phyloP scores from a whole-genome alignment of 2,329 filamentous ascomycete species.

The Rhinocladiella similis region DNA sequence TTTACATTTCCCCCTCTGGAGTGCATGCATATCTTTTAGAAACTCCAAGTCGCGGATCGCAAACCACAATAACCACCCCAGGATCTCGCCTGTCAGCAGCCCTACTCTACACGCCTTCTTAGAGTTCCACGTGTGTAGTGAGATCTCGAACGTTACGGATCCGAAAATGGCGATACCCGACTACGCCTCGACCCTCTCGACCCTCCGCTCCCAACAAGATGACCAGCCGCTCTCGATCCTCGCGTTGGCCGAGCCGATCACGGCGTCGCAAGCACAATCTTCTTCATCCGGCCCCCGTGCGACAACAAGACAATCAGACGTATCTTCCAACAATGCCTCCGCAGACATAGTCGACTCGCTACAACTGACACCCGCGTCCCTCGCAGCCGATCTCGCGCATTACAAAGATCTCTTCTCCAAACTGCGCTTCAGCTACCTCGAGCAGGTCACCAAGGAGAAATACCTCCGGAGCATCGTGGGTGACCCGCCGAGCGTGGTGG shows the following conservation, averaged over 20 bases:
- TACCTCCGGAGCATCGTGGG: conserved; percentile 91
- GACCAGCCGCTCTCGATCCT: conserved; percentile 40
- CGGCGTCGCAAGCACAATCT: conserved; percentile 10
- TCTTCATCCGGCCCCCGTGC: background rate
- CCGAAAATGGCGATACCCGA: conserved; percentile 42
- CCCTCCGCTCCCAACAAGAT: conserved; percentile 24
- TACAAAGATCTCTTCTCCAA: conserved; percentile 94
- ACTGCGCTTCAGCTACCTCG: conserved; percentile 93
- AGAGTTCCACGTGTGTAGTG: background rate
- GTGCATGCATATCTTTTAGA: too few relatives aligned
- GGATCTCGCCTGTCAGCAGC: background rate
- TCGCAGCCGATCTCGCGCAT: conserved; percentile 81
- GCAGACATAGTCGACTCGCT: conserved; percentile 16
- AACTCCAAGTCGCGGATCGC: too few relatives aligned
- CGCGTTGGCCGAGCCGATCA: conserved; percentile 28
- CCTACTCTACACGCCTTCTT: background rate
- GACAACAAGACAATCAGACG: conserved; percentile 38
- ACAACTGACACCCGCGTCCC: conserved; percentile 66
- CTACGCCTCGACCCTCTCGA: conserved; percentile 34
- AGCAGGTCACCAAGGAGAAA: conserved; percentile 98
- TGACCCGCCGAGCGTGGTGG: conserved; percentile 83
- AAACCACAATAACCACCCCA: too few relatives aligned
- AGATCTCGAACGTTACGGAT: background rate
- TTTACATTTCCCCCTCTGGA: conserved; percentile 1
- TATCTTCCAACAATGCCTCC: conserved; percentile 72